Conservation (phyloP, 768 basidiomycete species). For the Mycena epipterygia region DNA sequence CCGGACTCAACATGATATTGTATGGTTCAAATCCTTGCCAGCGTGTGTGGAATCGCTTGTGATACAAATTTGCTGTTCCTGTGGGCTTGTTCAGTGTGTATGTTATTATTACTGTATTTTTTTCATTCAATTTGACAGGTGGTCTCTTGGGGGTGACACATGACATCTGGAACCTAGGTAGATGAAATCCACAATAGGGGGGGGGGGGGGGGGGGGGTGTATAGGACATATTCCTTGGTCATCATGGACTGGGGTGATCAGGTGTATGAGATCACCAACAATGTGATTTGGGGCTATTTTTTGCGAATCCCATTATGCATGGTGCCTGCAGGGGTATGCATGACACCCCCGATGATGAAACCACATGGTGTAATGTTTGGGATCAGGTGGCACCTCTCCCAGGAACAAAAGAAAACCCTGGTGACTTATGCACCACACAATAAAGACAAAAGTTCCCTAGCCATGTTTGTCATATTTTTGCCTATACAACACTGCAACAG, state of each 20-base stretch:
- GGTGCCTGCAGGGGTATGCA: neutral
- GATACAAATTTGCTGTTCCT: no score
- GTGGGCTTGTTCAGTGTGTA: no score
- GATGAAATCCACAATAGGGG: no score
- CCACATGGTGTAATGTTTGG: slow-evolving; percentile 18
- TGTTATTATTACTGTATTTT: no score
- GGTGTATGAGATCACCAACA: slow-evolving; percentile 9
- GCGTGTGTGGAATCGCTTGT: no score
- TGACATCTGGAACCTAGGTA: no score
- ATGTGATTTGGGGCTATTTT: neutral
- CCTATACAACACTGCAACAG: slow-evolving; percentile 16
- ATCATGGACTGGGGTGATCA: slow-evolving; percentile 17
- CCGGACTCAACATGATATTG: no score
- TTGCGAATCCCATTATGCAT: neutral
- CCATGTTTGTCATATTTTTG: neutral
- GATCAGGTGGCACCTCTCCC: slow-evolving; percentile 16
- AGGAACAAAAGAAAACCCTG: slow-evolving; percentile 10
- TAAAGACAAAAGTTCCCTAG: neutral
- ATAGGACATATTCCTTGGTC: no score
- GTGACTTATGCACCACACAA: slow-evolving; percentile 1
- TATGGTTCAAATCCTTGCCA: no score
- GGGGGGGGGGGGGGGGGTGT: no score
- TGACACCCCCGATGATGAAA: neutral
- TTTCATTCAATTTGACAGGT: no score
- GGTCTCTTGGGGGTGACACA: no score